Evolutionary conservation across 2,329 filamentous ascomycete genomes (phyloP), one percentile per base, ranked within the genome.

Genomic region (Colletotrichum sansevieriae): DNA sequence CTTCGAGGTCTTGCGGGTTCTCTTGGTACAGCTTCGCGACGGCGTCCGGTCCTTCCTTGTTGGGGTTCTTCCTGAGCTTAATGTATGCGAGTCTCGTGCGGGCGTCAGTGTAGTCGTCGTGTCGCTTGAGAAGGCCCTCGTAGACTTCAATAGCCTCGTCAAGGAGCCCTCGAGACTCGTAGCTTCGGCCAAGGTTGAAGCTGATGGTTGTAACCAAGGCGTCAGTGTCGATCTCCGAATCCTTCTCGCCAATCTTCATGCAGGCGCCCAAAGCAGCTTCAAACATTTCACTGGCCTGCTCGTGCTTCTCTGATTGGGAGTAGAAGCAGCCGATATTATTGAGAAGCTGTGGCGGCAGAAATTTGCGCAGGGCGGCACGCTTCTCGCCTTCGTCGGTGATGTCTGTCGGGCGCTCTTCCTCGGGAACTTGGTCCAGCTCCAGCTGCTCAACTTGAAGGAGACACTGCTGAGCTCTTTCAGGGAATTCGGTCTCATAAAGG

Each of bases 241-340:
- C 91, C 74, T 89, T 91, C 74, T 94, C 91, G 54, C 90, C 89
- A 70, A 94, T 91, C 74, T 92, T 92, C 74, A 97, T 90, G 76
- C 95, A 98, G 15, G 95, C 93, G 71, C 91, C 92, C 62, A 99
- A 83, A 0, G 95, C 96, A n/a, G 92, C 90, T 78, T 99, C 93
- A 77, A 98, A 99, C 81, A 97, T 87, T 58, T 95, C 91, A 72
- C 93, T 91, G 22, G 96, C 95, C 70, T 89, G 85, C 20, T 91
- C 89, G 71, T 92, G 90, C 76, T 94, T 94, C 74, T 97, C 94
- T 2, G 90, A 87, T 76, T 97, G 94, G 73, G 94, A 98, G 73
- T 97, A 90, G 81, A 98, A 98, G 79, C 95, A 98, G 5, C 93
- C 96, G 77, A 98, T 97, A 78, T 99, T 99, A 84, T 98, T 99